Base-by-base conservation (phyloP, 768 basidiomycete genomes). In the Floccularia luteovirens region DNA sequence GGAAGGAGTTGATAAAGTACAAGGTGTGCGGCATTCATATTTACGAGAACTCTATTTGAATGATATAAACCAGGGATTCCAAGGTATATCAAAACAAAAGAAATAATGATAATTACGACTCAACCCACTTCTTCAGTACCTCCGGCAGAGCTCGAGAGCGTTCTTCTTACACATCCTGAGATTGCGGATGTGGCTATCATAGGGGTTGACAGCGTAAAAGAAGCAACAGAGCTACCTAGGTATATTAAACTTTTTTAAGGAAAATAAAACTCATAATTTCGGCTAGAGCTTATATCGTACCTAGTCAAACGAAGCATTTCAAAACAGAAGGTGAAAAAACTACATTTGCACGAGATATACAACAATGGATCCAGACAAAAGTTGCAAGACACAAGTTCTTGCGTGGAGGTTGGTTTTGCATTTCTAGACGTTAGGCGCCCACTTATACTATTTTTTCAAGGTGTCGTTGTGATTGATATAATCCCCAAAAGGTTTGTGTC, bases 181-280 rank as follows among this genome's bases (percentile, higher is more conserved):
- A 66, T 94, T 13, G 80, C 77, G 2, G 91, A 96, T 50, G 73
- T 70, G 1, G 90, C 80, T 7, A 90, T 94, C 14, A 82, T 92
- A 41, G 88, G 90, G 1, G 61, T 92, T 1, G 67, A 79, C 3
- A 73, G 69, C 45, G 67, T 68, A 3, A 68, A 70, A 39, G 75
- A 89, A 48, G 82, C 79, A 2, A 89, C 91, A 0, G 91, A 94
- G 58, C 65, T 90, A 3, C 91, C 90, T 1, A 73, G 84, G 78
- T 80, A 19, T 31, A 64, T 40, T 38, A 25, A 3, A 10, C 1
- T 13, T 36, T 13, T n/a, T 6, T 30, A 4, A 8, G 7, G 19
- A 16, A 24, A 20, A 23, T 30, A n/a, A 7, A 24, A 7, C 2
- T 32, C 24, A n/a, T 24, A 2, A 37, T 35, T 6, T 13, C 5